Conservation (phyloP, 2,329 filamentous ascomycete species). For the Blastomyces silverae region DNA sequence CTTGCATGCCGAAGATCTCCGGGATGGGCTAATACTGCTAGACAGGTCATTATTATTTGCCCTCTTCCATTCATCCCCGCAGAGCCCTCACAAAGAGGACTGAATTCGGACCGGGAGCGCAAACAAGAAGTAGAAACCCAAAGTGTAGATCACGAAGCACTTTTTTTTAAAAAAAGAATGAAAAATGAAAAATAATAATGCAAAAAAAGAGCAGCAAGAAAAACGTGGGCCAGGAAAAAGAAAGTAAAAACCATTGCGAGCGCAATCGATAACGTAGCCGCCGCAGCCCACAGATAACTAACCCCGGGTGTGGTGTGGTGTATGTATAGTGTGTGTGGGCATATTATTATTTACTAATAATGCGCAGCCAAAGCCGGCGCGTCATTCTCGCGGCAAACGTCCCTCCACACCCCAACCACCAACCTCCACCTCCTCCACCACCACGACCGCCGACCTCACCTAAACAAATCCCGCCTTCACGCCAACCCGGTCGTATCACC, state of each 20-base stretch:
- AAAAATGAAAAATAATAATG: not conserved
- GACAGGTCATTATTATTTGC: too few relatives aligned
- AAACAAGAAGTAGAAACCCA: too few relatives aligned
- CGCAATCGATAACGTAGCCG: too few relatives aligned
- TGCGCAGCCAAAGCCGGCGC: not conserved
- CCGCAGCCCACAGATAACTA: too few relatives aligned
- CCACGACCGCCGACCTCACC: not conserved
- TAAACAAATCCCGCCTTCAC: slow-evolving; percentile 5
- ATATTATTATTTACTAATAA: slow-evolving; percentile 5
- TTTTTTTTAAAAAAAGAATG: not conserved
- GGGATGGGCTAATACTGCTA: too few relatives aligned
- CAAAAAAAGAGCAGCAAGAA: not conserved
- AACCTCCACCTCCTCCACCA: not conserved
- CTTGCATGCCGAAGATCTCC: too few relatives aligned
- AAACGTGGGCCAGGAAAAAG: not conserved
- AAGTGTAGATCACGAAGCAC: not conserved
- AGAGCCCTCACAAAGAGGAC: too few relatives aligned
- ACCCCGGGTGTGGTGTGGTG: too few relatives aligned
- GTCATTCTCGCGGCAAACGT: slow-evolving; percentile 5
- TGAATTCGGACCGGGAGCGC: too few relatives aligned
- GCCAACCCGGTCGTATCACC: not conserved
- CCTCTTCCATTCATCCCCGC: too few relatives aligned
- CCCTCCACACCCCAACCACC: not conserved
- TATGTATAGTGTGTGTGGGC: not conserved
- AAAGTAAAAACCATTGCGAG: not conserved